Conservation (phyloP, 106 monocot species). For the Dendrobium nobile region DNA sequence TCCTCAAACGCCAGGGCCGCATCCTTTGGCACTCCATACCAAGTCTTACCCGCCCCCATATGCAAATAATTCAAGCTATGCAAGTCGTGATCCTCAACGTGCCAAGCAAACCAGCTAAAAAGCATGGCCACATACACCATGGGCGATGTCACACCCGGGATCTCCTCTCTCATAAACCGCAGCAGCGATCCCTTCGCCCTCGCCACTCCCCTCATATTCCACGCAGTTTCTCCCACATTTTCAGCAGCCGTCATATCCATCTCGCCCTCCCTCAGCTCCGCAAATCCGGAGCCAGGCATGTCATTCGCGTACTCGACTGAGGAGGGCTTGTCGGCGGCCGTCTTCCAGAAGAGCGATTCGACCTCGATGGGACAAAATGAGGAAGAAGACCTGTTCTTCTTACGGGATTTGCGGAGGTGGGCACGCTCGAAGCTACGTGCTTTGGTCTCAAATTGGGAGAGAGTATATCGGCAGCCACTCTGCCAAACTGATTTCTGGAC, state of each 20-base stretch:
- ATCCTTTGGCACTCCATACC: slow-evolving; percentile 97
- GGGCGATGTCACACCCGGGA: slow-evolving; percentile 88
- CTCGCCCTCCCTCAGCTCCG: slow-evolving; percentile 29
- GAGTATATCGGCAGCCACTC: slow-evolving; percentile 76
- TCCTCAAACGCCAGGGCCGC: slow-evolving; percentile 84
- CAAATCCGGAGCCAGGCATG: slow-evolving; percentile 87
- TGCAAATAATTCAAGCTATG: slow-evolving; percentile 96
- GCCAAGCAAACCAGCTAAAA: slow-evolving; percentile 99
- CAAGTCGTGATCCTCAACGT: slow-evolving; percentile 93
- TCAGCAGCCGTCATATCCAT: background rate
- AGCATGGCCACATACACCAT: slow-evolving; percentile 97
- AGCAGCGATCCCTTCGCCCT: slow-evolving; percentile 78
- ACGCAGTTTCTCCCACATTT: slow-evolving; percentile 79
- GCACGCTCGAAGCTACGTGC: slow-evolving; percentile 66
- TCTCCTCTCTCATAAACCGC: slow-evolving; percentile 89
- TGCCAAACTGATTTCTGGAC: slow-evolving; percentile 93
- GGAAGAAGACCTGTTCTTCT: slow-evolving; percentile 4
- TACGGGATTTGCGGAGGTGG: slow-evolving; percentile 29
- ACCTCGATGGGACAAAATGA: slow-evolving; percentile 36
- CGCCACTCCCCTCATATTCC: slow-evolving; percentile 97
- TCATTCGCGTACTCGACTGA: slow-evolving; percentile 97
- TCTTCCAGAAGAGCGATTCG: slow-evolving; percentile 85
- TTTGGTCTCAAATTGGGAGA: slow-evolving; percentile 72
- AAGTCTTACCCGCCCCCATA: slow-evolving; percentile 82
- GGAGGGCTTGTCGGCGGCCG: slow-evolving; percentile 67